A percentile compares a stretch with the other conserved stretches of the same genome.
These are phyloP conservation scores for Hanseniaspora jakobsenii DNA, from an alignment of 805 yeast genomes.

Conservation along the genomic window DNA sequence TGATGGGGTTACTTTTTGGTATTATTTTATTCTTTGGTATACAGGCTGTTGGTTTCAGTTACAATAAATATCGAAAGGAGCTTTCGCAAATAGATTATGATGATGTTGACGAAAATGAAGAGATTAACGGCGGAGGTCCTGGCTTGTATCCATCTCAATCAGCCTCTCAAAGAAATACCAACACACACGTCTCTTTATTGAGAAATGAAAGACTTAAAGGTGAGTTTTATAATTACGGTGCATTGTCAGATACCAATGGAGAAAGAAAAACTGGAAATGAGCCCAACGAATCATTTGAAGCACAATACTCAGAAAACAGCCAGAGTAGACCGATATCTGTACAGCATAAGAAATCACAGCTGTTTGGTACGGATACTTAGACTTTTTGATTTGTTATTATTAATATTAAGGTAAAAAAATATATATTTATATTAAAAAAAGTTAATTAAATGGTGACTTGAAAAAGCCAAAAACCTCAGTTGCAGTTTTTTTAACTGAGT, in stretches of 20 bases:
- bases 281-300: no score
- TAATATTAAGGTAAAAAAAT: neutral
- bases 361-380: no score
- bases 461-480: neutral
- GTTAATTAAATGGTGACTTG: neutral
- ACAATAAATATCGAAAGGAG: conserved; percentile 11
- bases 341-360: conserved; percentile 9
- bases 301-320: conserved; percentile 13
- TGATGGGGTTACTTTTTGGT: conserved; percentile 56
- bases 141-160: neutral
- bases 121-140: neutral
- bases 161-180: neutral
- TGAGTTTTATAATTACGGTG: neutral
- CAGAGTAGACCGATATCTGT: conserved; percentile 13
- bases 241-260: no score
- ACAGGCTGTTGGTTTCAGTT: conserved; percentile 29
- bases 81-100: neutral
- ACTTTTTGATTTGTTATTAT: neutral
- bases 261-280: no score
- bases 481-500: neutral
- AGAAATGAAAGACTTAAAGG: neutral
- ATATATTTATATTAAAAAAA: neutral
- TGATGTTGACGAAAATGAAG: neutral
- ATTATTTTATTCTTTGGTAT: conserved; percentile 33
- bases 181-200: neutral